Percentiles rank a stretch among this genome's conserved stretches.
These are phyloP conservation scores for Schoenoplectus triqueter DNA, from an alignment of 202 grass and related monocot species.

Conservation along the genomic window DNA sequence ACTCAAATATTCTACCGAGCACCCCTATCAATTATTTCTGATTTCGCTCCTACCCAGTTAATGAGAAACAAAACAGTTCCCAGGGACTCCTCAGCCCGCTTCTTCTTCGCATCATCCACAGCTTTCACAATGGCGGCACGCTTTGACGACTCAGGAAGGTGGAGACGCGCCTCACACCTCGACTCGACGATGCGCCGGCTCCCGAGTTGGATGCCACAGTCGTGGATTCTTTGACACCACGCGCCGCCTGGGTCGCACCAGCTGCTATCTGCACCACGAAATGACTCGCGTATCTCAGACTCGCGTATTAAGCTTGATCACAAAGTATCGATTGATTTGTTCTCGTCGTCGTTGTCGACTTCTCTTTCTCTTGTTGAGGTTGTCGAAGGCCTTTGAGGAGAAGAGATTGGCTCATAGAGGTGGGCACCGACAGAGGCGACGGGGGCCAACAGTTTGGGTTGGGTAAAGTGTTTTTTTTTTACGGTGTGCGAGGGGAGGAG, in stretches of 20 bases:
- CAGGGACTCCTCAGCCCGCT: constrained; percentile 60
- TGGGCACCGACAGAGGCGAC: not conserved
- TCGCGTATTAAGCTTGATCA: constrained; percentile 45
- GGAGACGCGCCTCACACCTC: constrained; percentile 45
- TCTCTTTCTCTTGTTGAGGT: not conserved
- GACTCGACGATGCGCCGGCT: constrained; percentile 26
- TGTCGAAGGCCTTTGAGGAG: not conserved
- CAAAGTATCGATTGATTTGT: not conserved
- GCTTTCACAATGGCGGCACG: constrained; percentile 29
- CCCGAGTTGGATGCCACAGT: constrained; percentile 36
- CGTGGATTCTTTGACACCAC: constrained; percentile 62
- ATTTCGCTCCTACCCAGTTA: constrained; percentile 48
- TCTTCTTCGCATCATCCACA: constrained; percentile 55
- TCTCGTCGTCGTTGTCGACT: too few species aligned
- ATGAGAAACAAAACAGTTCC: constrained; percentile 86
- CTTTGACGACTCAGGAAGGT: constrained; percentile 49
- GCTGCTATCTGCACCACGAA: constrained; percentile 50
- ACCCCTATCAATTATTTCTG: too few species aligned
- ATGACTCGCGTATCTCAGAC: constrained; percentile 73
- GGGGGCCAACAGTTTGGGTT: not conserved
- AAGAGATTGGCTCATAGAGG: constrained; percentile 7
- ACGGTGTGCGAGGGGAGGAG: not conserved
- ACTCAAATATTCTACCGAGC: too few species aligned
- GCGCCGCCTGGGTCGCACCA: constrained; percentile 61
- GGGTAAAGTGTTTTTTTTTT: not conserved